Conservation (phyloP, 148 eudicot species). For the Silene uniflora region DNA sequence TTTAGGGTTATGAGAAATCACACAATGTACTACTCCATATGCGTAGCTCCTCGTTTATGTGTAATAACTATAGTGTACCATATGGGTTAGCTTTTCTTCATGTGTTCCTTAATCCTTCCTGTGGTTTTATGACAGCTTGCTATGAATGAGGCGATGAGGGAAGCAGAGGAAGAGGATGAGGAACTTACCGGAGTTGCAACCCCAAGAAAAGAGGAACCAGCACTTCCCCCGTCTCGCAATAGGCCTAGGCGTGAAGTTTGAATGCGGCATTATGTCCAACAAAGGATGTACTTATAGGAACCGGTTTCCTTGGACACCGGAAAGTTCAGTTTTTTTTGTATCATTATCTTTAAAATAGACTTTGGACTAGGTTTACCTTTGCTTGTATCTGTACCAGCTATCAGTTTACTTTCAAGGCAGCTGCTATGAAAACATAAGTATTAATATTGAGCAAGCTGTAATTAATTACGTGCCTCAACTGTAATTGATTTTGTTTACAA, state of each 20-base stretch:
- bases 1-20: too few species aligned
- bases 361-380: not conserved
- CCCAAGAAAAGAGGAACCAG: slow-evolving; percentile 44
- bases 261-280: not conserved
- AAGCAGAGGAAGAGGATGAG: slow-evolving; percentile 46
- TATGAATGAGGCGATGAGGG: slow-evolving; percentile 57
- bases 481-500: slow-evolving; percentile 11
- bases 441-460: slow-evolving; percentile 7
- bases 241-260: slow-evolving; percentile 76
- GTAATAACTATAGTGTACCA: too few species aligned
- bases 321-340: not conserved
- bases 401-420: slow-evolving; percentile 10
- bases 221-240: slow-evolving; percentile 52
- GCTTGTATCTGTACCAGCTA: not conserved
- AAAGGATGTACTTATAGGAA: not conserved
- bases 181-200: slow-evolving; percentile 28
- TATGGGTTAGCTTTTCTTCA: not conserved
- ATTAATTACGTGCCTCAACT: not conserved
- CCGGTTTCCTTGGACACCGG: not conserved
- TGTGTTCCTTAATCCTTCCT: not conserved
- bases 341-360: not conserved
- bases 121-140: slow-evolving; percentile 44
- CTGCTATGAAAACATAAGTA: slow-evolving; percentile 1
- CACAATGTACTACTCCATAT: too few species aligned
- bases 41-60: too few species aligned